Evolutionary conservation across 2,329 filamentous ascomycete species (phyloP).

Genomic region (Pseudocercospora macadamiae): DNA sequence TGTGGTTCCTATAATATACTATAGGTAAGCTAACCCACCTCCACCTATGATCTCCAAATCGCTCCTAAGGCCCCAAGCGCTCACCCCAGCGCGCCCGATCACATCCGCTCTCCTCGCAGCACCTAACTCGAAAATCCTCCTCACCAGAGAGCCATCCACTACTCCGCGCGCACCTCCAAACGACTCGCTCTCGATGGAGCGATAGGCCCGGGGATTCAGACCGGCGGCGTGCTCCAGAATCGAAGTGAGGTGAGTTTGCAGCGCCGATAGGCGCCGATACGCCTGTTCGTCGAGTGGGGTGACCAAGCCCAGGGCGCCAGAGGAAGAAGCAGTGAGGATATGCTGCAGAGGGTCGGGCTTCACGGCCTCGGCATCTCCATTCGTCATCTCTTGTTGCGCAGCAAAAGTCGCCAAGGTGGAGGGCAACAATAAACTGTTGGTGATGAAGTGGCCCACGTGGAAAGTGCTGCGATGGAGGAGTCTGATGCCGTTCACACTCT

Average conservation of each 20-base stretch:
- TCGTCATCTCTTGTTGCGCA: slow-evolving; percentile 34
- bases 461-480: slow-evolving; percentile 88
- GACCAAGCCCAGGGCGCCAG: slow-evolving; percentile 76
- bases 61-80: slow-evolving; percentile 67
- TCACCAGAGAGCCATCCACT: slow-evolving; percentile 76
- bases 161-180: slow-evolving; percentile 62
- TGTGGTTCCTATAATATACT: too few species aligned
- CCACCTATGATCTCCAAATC: slow-evolving; percentile 71
- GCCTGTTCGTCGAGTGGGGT: slow-evolving; percentile 76
- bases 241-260: slow-evolving; percentile 78
- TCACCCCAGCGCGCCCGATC: slow-evolving; percentile 70
- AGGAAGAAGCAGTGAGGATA: slow-evolving; percentile 72
- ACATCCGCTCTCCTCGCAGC: slow-evolving; percentile 73
- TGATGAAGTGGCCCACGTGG: slow-evolving; percentile 78
- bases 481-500: slow-evolving; percentile 85
- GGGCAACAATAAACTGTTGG: slow-evolving; percentile 74
- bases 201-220: slow-evolving; percentile 80
- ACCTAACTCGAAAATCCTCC: slow-evolving; percentile 74
- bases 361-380: slow-evolving; percentile 34
- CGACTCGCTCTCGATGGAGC: slow-evolving; percentile 53
- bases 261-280: slow-evolving; percentile 80
- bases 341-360: slow-evolving; percentile 42
- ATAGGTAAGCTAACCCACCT: slow-evolving; percentile 61
- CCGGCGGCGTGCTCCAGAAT: slow-evolving; percentile 76
- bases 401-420: slow-evolving; percentile 57